Evolutionary conservation across 345 rosid species (phyloP), one percentile per base, ranked within the genome.

Genomic region (Conringia planisiliqua): DNA sequence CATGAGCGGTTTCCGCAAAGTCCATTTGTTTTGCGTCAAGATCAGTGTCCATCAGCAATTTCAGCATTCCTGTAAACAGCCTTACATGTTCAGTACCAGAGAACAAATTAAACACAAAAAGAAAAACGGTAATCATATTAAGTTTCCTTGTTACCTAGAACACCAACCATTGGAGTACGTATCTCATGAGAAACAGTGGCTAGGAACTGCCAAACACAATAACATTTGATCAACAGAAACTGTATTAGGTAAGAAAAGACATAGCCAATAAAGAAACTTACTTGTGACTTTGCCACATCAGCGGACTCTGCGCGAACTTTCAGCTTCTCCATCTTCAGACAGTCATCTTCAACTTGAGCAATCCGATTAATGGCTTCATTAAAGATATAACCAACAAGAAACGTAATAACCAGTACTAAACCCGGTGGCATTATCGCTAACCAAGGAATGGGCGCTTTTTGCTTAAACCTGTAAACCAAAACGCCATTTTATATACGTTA

Each of bases 121-220:
- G n/a, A n/a, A n/a, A n/a, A n/a, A n/a, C n/a, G n/a, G n/a, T n/a
- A n/a, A n/a, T n/a, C n/a, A n/a, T n/a, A n/a, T n/a, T n/a, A n/a
- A n/a, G n/a, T n/a, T n/a, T n/a, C n/a, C n/a, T n/a, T 39, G 29
- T 10, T 66, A 77, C 80, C 80, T 66, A 78, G 54, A 50, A 78
- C 97, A 70, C 97, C 99, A 67, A 86, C 88, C 99, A 95, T 92
- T 1, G 97, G 97, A 70, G 97, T 95, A 66, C 97, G 87, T 73
- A 94, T 94, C 89, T 94, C 98, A 47, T 94, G 98, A 72, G 98
- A 94, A 77, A 94, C 98, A 36, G 97, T 91, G 9, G 98, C 97
- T 72, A 94, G 89, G 66, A 94, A 94, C 98, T 94, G 55, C 55
- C n/a, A n/a, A n/a, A n/a, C n/a, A n/a, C n/a, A n/a, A n/a, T n/a